Evolutionary conservation across 2,329 filamentous ascomycete species (phyloP), one percentile per base, ranked within the genome.

Genomic region (Hirsutella rhossiliensis): DNA sequence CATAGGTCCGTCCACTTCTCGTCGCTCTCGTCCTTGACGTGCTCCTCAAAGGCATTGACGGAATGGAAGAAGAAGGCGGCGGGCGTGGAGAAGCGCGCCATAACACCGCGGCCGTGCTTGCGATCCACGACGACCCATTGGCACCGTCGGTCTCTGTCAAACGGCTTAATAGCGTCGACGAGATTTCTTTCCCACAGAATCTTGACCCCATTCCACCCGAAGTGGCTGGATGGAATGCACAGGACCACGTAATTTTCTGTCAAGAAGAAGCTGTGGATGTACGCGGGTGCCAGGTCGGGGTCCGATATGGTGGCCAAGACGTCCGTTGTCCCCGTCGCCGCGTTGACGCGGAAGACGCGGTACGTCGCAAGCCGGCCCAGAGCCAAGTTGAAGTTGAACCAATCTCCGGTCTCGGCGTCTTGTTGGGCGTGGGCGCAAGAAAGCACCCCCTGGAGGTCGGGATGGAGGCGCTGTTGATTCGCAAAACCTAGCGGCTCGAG

Each of bases 201-300:
- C 13, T 70, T 72, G 2, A 80, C 47, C 0, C 85, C 86, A 11
- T 62, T 65, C 51, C 64, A 67, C 2, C 64, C 70, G 36, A 79
- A 69, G 49, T 82, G 78, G 0, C 81, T 72, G 15, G 77, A 78
- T 53, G 84, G 88, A 1, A 92, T 64, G 55, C 83, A 88, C 5
- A 94, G 65, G 0, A 92, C 64, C 2, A 89, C 76, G 54, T 82
- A 84, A 52, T 80, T 76, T 15, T 76, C 64, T 0, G 84, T 83
- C 23, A 94, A 62, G 54, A 87, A 87, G 53, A 90, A 73, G 9
- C 85, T 90, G 63, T 94, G 87, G n/a, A 94, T 76, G 54, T 92
- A 94, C 0, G 84, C 80, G 0, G 82, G 65, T 2, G 64, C 63
- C 3, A 72, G 58, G 3, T 68, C 64, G 4, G 62, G 60, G 3